Evolutionary conservation across 192 early-diverging fungal genomes (phyloP).

Genomic region (Kappamyces sp.): DNA sequence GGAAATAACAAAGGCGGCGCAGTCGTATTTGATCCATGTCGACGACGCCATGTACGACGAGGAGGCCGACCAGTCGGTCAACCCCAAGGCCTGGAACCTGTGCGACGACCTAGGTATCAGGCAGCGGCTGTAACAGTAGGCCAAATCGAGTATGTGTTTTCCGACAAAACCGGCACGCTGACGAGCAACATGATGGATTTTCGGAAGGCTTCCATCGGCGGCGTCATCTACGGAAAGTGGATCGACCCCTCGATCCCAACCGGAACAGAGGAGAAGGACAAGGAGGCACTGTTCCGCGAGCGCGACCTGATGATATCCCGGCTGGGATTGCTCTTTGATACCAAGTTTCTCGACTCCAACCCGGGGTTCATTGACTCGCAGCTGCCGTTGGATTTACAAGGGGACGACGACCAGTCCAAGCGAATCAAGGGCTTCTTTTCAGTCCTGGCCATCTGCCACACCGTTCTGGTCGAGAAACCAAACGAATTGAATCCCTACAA

Average conservation of each 20-base stretch:
- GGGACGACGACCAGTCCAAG: slow-evolving; percentile 42
- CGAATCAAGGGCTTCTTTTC: slow-evolving; percentile 81
- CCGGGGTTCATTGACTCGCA: slow-evolving; percentile 83
- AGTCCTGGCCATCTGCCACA: slow-evolving; percentile 88
- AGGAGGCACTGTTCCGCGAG: slow-evolving; percentile 37
- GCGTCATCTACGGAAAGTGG: slow-evolving; percentile 75
- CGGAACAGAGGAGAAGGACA: slow-evolving; percentile 11
- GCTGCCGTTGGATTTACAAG: slow-evolving; percentile 67
- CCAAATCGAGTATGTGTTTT: slow-evolving; percentile 94
- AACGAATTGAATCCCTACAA: slow-evolving; percentile 39
- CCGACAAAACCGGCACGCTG: slow-evolving; percentile 94
- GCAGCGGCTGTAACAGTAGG: slow-evolving; percentile 23
- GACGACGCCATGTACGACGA: slow-evolving; percentile 85
- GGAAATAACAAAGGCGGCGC: slow-evolving; percentile 83
- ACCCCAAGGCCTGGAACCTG: slow-evolving; percentile 83
- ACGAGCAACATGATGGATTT: slow-evolving; percentile 97
- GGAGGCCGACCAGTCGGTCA: slow-evolving; percentile 49
- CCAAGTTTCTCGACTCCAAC: slow-evolving; percentile 37
- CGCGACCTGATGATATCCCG: slow-evolving; percentile 42
- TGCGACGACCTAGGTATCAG: slow-evolving; percentile 78
- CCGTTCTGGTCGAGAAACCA: slow-evolving; percentile 77
- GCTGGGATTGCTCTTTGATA: slow-evolving; percentile 60
- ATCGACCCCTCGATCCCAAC: too few species aligned
- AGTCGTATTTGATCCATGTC: slow-evolving; percentile 85
- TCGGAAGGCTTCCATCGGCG: slow-evolving; percentile 84